These are phyloP conservation scores for Trichophyton benhamiae DNA, from an alignment of 2,329 filamentous ascomycete species.

Conservation along the genomic window DNA sequence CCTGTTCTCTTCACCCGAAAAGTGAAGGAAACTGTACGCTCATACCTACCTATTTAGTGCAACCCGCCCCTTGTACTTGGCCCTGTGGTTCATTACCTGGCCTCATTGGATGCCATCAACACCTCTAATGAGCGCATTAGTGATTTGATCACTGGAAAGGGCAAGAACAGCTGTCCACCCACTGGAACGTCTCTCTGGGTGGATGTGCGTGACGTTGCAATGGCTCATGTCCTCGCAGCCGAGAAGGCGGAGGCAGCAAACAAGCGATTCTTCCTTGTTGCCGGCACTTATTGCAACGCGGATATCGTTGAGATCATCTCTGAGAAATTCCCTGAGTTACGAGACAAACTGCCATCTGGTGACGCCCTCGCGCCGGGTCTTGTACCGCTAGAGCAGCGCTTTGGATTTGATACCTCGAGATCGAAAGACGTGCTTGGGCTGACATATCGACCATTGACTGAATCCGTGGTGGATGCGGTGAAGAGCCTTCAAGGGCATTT, in stretches of 20 bases:
- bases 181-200: slow-evolving; percentile 51
- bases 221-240: slow-evolving; percentile 37
- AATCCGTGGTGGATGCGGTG: slow-evolving; percentile 15
- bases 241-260: slow-evolving; percentile 35
- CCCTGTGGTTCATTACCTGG: slow-evolving; percentile 51
- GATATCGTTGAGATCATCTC: slow-evolving; percentile 31
- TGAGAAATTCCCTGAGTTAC: slow-evolving; percentile 32
- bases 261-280: slow-evolving; percentile 35
- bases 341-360: slow-evolving; percentile 29
- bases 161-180: slow-evolving; percentile 43
- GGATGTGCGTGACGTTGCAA: slow-evolving; percentile 37
- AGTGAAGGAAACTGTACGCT: neutral
- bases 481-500: slow-evolving; percentile 13
- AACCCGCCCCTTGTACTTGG: slow-evolving; percentile 53
- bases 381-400: slow-evolving; percentile 18
- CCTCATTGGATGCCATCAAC: slow-evolving; percentile 53
- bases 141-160: slow-evolving; percentile 50
- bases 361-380: slow-evolving; percentile 21
- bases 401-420: slow-evolving; percentile 28
- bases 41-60: slow-evolving; percentile 8
- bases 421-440: slow-evolving; percentile 32
- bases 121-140: slow-evolving; percentile 59
- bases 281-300: slow-evolving; percentile 32
- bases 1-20: neutral
- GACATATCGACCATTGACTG: slow-evolving; percentile 21